A percentile compares a stretch with the other conserved stretches of the same genome.
phyloP scores from a whole-genome alignment of 805 yeast genomes.

The Teunomyces panamensis region DNA sequence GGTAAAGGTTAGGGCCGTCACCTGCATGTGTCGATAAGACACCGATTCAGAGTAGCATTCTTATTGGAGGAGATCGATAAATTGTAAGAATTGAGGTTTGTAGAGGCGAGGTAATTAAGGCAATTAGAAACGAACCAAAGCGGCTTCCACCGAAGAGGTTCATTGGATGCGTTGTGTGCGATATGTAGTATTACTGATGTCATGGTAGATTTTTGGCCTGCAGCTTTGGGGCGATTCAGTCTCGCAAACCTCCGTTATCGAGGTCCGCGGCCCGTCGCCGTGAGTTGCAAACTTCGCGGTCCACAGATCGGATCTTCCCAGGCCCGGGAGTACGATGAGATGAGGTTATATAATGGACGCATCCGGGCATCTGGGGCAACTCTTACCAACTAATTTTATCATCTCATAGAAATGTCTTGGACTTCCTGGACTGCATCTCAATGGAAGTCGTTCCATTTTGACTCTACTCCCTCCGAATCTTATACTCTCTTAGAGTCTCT shows the following conservation, averaged over 20 bases:
- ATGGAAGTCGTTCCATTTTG: constrained; percentile 70
- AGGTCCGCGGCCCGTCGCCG: constrained; percentile 8
- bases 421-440: constrained; percentile 80
- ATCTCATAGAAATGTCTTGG: constrained; percentile 10
- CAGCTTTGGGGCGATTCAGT: background rate
- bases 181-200: constrained; percentile 1
- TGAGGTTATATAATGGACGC: background rate
- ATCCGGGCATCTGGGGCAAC: background rate
- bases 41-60: no score
- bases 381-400: background rate
- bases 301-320: background rate
- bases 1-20: background rate
- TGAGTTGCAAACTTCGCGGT: constrained; percentile 4
- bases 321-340: background rate
- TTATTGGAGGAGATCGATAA: background rate
- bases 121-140: background rate
- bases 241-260: constrained; percentile 1
- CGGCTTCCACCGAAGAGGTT: background rate
- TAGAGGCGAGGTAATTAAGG: no score
- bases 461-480: constrained; percentile 61
- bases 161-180: background rate
- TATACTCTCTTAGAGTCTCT: constrained; percentile 45
- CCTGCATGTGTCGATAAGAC: background rate
- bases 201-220: background rate
- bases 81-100: background rate